Evolutionary conservation across 1,284 basidiomycete species (phyloP).

Genomic region (Malassezia restricta): DNA sequence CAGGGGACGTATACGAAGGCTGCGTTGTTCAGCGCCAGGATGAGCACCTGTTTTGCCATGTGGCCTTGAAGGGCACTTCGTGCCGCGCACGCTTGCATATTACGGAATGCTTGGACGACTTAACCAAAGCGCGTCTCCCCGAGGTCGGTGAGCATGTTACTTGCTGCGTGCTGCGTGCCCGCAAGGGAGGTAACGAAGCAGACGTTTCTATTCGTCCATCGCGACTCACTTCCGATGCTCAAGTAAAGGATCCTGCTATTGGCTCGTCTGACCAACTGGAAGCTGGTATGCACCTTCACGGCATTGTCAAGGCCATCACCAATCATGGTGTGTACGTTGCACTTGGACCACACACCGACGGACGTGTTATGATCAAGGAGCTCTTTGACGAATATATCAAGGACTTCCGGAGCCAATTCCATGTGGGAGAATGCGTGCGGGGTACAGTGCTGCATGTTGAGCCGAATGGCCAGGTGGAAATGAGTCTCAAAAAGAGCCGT

Average conservation of each 20-base stretch:
- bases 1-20: constrained; percentile 62
- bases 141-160: constrained; percentile 58
- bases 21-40: constrained; percentile 54
- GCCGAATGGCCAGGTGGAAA: constrained; percentile 63
- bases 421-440: constrained; percentile 68
- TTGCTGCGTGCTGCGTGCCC: constrained; percentile 54
- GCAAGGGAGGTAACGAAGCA: constrained; percentile 44
- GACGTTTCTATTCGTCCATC: constrained; percentile 68
- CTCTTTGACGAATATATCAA: constrained; percentile 65
- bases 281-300: constrained; percentile 59
- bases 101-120: constrained; percentile 70
- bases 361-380: constrained; percentile 84
- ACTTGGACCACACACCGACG: constrained; percentile 68
- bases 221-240: constrained; percentile 47
- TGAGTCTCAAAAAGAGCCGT: constrained; percentile 56
- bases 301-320: constrained; percentile 75
- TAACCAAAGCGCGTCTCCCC: constrained; percentile 53
- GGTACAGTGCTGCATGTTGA: constrained; percentile 69
- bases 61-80: constrained; percentile 22
- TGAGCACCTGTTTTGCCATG: not conserved
- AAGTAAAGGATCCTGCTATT: constrained; percentile 59
- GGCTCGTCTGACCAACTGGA: constrained; percentile 57
- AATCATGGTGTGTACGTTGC: constrained; percentile 77
- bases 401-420: constrained; percentile 80
- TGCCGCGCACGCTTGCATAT: constrained; percentile 25